Evolutionary conservation across 768 basidiomycete genomes (phyloP).

Genomic region (Dentipellis sp.): DNA sequence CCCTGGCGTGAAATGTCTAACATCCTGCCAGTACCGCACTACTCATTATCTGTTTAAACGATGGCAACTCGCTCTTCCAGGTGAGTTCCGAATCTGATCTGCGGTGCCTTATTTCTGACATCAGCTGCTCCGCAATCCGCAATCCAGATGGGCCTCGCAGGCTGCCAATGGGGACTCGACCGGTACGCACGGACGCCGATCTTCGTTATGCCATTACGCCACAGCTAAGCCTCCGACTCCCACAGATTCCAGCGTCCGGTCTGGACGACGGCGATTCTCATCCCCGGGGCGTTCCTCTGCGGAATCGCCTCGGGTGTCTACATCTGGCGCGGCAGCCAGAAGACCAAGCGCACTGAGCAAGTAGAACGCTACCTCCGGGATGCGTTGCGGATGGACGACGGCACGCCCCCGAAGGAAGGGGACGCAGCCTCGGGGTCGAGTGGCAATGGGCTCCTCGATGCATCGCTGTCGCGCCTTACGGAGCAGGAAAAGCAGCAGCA

Average conservation of each 20-base stretch:
- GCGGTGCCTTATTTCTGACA: no score
- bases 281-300: constrained; percentile 66
- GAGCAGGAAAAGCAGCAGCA: neutral
- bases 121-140: neutral
- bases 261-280: constrained; percentile 60
- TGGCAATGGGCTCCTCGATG: neutral
- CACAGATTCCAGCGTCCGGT: constrained; percentile 52
- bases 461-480: neutral
- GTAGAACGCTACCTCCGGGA: constrained; percentile 51
- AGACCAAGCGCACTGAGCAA: constrained; percentile 57
- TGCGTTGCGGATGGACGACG: constrained; percentile 28
- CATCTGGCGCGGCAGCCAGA: constrained; percentile 66
- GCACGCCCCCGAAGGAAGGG: neutral
- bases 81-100: constrained; percentile 21
- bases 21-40: constrained; percentile 46
- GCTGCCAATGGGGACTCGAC: constrained; percentile 75
- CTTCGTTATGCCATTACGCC: neutral
- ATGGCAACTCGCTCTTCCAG: constrained; percentile 79
- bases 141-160: constrained; percentile 51
- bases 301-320: constrained; percentile 66
- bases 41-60: constrained; percentile 61
- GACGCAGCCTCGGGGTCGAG: neutral
- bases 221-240: neutral
- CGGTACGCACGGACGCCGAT: constrained; percentile 28
- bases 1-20: neutral